These are phyloP conservation scores for Diphasiastrum complanatum DNA, from an alignment of 83 land plant species.

Conservation along the genomic window DNA sequence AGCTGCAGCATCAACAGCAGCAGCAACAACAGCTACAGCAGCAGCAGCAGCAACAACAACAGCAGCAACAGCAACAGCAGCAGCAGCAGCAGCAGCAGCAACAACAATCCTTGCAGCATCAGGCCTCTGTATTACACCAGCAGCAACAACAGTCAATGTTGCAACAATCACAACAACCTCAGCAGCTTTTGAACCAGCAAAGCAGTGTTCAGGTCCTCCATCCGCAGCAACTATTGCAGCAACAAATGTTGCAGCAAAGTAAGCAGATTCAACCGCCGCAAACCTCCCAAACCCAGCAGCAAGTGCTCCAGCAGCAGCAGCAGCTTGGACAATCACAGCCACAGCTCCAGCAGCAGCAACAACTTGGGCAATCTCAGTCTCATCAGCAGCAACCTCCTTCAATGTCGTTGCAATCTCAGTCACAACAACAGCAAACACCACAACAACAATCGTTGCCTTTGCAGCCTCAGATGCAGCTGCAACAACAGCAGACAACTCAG, in stretches of 20 bases:
- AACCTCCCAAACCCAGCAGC: constrained; percentile 22
- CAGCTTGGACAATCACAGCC: too few relatives aligned
- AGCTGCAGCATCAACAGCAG: too few relatives aligned
- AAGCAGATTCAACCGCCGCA: constrained; percentile 38
- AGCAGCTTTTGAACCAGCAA: constrained; percentile 40
- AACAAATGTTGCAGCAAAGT: constrained; percentile 33
- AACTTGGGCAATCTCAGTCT: constrained; percentile 22
- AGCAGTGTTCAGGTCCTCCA: constrained; percentile 14
- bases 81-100: constrained; percentile 27
- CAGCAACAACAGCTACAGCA: background rate
- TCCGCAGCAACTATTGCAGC: constrained; percentile 36
- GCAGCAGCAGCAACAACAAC: constrained; percentile 7
- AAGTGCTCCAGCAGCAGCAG: constrained; percentile 1
- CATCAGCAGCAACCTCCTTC: constrained; percentile 36
- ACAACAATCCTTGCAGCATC: constrained; percentile 18
- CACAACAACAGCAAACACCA: constrained; percentile 32
- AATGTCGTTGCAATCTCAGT: constrained; percentile 26
- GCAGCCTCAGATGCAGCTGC: constrained; percentile 39
- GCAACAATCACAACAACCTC: too few relatives aligned
- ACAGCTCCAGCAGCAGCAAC: constrained; percentile 35
- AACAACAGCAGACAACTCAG: constrained; percentile 34
- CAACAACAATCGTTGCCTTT: constrained; percentile 45
- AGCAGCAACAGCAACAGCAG: background rate
- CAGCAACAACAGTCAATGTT: constrained; percentile 16
- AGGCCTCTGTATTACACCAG: too few relatives aligned